Evolutionary conservation across 345 rosid genomes (phyloP), one percentile per base, ranked within the genome.

Genomic region (Linum lewisii): DNA sequence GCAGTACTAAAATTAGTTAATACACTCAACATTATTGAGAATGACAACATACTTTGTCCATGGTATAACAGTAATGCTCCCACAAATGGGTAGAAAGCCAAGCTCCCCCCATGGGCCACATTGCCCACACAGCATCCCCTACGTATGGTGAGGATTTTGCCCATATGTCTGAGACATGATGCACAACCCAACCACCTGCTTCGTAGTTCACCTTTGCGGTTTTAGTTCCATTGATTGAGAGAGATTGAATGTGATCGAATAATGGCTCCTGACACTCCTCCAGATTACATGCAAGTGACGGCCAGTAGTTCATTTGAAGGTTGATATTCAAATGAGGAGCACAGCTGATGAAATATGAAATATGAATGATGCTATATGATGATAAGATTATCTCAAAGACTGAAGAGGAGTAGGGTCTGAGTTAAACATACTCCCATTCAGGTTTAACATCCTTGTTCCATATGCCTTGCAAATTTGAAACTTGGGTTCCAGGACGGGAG

Each of bases 31-130:
- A 14, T 19, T 19, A 34, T 0, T 8, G 20, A 11, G 1, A 14
- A 8, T 20, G 20, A 49, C 6, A 60, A 32, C 83, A 63, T 70
- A 93, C 99, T 75, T 78, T 79, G 78, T 93, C 95, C 83, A 78
- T 51, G 7, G 95, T 85, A 71, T 82, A 93, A 19, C 70, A 61
- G 64, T 89, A 93, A 66, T 93, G 94, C 76, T 89, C 99, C 99
- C 99, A 89, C n/a, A 85, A 78, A 77, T 87, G 99, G 22, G 91
- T 84, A 62, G 90, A 89, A 58, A 93, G 93, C 97, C 99, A 93
- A 22, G 97, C 86, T 60, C 99, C 99, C 37, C 99, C 99, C 97
- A 93, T 93, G n/a, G 94, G 97, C 99, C 99, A 93, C 25, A 93
- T 57, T 15, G 90, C 89, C 90, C 89, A 93, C 47, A 71, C 72